Evolutionary conservation across 495 filamentous ascomycete genomes (phyloP).

Genomic region (Podospora appendiculata): DNA sequence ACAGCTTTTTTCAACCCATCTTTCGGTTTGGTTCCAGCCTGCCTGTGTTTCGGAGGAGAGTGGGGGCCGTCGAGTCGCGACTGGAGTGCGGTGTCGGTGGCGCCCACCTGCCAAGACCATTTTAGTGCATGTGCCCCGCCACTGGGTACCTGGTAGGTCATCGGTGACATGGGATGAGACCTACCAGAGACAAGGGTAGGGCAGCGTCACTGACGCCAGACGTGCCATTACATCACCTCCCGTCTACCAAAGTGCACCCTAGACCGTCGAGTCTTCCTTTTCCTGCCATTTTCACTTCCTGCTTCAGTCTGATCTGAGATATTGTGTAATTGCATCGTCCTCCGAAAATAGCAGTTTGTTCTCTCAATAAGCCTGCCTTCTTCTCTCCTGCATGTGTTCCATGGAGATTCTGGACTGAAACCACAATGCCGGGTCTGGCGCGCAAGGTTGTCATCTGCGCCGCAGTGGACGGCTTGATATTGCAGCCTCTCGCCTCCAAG

Average conservation of each 20-base stretch:
- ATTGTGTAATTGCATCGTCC: not conserved
- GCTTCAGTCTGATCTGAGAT: not conserved
- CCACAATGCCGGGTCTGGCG: constrained; percentile 61
- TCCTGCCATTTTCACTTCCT: not conserved
- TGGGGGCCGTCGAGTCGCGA: not conserved
- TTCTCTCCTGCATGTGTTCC: not conserved
- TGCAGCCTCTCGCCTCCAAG: constrained; percentile 58
- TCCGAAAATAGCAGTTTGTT: not conserved
- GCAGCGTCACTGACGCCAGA: not conserved
- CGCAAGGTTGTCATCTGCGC: constrained; percentile 77
- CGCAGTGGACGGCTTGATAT: constrained; percentile 75
- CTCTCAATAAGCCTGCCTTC: not conserved
- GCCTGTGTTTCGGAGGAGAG: too few relatives aligned
- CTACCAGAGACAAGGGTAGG: not conserved
- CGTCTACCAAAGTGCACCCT: too few relatives aligned
- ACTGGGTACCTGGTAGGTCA: not conserved
- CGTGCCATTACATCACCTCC: not conserved
- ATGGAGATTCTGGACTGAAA: constrained; percentile 1
- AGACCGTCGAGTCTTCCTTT: not conserved
- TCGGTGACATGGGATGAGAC: not conserved
- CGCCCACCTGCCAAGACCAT: not conserved
- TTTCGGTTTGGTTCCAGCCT: too few relatives aligned
- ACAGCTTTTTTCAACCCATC: too few relatives aligned
- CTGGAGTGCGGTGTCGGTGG: not conserved
- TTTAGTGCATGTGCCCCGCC: not conserved